Evolutionary conservation across 345 rosid species (phyloP).

Genomic region (Durio zibethinus): DNA sequence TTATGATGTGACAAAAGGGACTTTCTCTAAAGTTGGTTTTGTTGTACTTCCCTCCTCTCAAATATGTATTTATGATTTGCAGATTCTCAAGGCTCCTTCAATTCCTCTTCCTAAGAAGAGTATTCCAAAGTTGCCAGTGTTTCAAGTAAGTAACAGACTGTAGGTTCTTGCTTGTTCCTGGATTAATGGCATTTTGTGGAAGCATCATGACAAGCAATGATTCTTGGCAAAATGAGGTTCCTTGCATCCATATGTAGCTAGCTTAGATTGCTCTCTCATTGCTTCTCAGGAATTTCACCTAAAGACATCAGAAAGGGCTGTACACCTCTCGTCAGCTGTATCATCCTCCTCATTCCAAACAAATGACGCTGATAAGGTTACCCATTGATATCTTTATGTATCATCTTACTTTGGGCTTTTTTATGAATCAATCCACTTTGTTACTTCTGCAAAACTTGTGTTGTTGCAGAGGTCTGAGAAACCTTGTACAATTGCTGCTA

Average conservation of each 20-base stretch:
- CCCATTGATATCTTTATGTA: background rate
- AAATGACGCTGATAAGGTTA: slow-evolving; percentile 55
- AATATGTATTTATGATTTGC: slow-evolving; percentile 27
- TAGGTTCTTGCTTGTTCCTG: background rate
- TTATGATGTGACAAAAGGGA: slow-evolving; percentile 10
- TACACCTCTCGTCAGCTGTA: slow-evolving; percentile 56
- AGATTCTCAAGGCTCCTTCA: slow-evolving; percentile 90
- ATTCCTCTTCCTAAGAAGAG: slow-evolving; percentile 73
- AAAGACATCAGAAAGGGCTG: slow-evolving; percentile 85
- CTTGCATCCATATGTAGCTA: slow-evolving; percentile 10
- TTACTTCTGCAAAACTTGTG: slow-evolving; percentile 6
- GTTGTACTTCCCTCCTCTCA: slow-evolving; percentile 5
- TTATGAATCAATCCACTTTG: background rate
- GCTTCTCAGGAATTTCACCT: slow-evolving; percentile 74
- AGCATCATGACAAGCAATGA: background rate
- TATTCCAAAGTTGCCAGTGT: slow-evolving; percentile 76
- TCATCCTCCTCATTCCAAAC: slow-evolving; percentile 38
- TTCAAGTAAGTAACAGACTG: slow-evolving; percentile 55
- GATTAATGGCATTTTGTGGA: slow-evolving; percentile 1
- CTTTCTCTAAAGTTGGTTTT: slow-evolving; percentile 1
- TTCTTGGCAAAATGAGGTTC: background rate
- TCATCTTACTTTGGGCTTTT: background rate
- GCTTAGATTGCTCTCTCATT: slow-evolving; percentile 19
- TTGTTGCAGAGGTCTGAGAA: slow-evolving; percentile 45
- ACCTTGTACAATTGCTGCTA: slow-evolving; percentile 30